phyloP scores from a whole-genome alignment of 768 basidiomycete genomes.

The Serendipita indica region DNA sequence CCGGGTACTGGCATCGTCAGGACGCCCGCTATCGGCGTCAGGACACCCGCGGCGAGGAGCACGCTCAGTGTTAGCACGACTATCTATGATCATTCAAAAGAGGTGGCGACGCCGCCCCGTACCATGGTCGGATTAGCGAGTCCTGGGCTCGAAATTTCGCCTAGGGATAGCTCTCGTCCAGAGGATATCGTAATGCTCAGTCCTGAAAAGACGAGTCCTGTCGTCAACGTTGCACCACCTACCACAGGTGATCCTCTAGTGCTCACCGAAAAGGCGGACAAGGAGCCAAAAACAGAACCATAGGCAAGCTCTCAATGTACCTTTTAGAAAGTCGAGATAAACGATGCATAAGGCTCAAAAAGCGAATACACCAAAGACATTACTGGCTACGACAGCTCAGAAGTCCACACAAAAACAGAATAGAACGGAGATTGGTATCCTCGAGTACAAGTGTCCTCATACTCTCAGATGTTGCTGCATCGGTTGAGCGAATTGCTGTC shows the following conservation, averaged over 20 bases:
- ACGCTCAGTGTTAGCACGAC: background rate
- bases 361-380: too few relatives aligned
- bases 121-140: too few relatives aligned
- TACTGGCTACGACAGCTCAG: background rate
- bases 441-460: background rate
- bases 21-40: background rate
- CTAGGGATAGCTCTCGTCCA: too few relatives aligned
- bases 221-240: background rate
- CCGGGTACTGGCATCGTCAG: background rate
- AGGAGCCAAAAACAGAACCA: background rate
- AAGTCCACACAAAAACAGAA: background rate
- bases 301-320: too few relatives aligned
- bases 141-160: too few relatives aligned
- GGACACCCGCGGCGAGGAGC: background rate
- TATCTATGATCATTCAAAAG: background rate
- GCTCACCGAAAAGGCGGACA: too few relatives aligned
- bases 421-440: background rate
- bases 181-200: too few relatives aligned
- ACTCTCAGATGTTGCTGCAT: background rate
- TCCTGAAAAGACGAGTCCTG: background rate
- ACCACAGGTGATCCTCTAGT: background rate
- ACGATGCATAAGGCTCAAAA: constrained; percentile 1
- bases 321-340: too few relatives aligned
- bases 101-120: background rate
- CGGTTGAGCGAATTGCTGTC: background rate